Evolutionary conservation across 2,329 filamentous ascomycete species (phyloP), one percentile per base, ranked within the genome.

Genomic region (Fusarium redolens): DNA sequence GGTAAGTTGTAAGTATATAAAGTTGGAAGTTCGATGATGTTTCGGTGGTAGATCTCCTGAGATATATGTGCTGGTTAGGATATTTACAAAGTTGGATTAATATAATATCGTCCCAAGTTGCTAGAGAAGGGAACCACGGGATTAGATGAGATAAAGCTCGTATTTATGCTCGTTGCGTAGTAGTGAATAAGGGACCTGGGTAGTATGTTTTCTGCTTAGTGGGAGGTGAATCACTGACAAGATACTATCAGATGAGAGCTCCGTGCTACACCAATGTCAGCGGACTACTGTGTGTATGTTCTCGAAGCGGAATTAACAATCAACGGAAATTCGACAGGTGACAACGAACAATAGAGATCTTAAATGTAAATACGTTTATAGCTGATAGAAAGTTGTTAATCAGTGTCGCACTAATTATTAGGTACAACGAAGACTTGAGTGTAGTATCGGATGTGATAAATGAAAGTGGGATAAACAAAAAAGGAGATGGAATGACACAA

Each of bases 31-130:
- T 4, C 12, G 17, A 11, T 9, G 22, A 28, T 7, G 5, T 14
- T 20, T 1, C 8, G 13, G 12, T 20, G 25, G 25, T 15, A 20
- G 18, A 47, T 13, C 0, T 28, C 9, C 9, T 1, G 3, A 20
- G 17, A 6, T 2, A 20, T 6, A 7, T 28, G 17, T 14, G 12
- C 7, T 9, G 4, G 8, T 12, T 18, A 17, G 13, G 12, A 7
- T 28, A 10, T 45, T 1, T 45, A 7, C 11, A 28, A 28, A 45
- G 7, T n/a, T 30, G 25, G 7, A 5, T 15, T 47, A 11, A 2
- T 11, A 30, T 20, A 47, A 7, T n/a, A 47, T 47, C 4, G 25
- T 11, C 18, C 14, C 22, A 20, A 20, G 5, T 9, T 28, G 25
- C 4, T 5, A 4, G 15, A 11, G 9, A 18, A 33, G n/a, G 17